A percentile compares a stretch with the other conserved stretches of the same genome.
These are phyloP conservation scores for Musa itinerans DNA, from an alignment of 176 grass and related monocot genomes.

Conservation along the genomic window DNA sequence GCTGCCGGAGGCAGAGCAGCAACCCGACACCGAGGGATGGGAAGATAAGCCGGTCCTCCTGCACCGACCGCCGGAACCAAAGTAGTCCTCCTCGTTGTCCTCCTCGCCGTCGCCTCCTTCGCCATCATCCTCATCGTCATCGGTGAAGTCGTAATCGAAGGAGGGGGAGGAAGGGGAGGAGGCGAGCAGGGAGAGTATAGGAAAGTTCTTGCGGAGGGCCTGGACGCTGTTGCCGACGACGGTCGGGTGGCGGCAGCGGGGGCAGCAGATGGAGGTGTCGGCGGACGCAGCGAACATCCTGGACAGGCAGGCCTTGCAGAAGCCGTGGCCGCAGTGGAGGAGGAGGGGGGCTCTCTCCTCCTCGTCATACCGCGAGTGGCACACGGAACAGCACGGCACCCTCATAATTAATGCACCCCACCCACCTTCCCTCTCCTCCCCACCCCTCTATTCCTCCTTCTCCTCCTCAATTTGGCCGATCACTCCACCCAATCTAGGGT, in stretches of 20 bases:
- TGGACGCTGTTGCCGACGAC: conserved; percentile 85
- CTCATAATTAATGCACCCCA: conserved; percentile 31
- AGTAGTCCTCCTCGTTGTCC: conserved; percentile 54
- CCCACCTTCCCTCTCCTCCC: background rate
- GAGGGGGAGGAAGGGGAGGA: conserved; percentile 57
- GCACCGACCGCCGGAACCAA: conserved; percentile 19
- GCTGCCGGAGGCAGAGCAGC: conserved; percentile 4
- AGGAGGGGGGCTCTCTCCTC: conserved; percentile 80
- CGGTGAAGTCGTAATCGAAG: conserved; percentile 40
- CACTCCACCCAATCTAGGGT: background rate
- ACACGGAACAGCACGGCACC: conserved; percentile 87
- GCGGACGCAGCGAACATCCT: conserved; percentile 62
- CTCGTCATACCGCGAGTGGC: conserved; percentile 80
- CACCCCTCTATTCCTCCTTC: background rate
- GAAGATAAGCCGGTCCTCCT: background rate
- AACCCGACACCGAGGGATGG: conserved; percentile 17
- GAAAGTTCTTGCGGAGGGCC: conserved; percentile 87
- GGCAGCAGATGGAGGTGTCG: conserved; percentile 56
- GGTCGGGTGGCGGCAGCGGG: conserved; percentile 83
- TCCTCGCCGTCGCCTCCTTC: conserved; percentile 18
- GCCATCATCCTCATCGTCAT: conserved; percentile 28
- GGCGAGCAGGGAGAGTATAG: conserved; percentile 75
- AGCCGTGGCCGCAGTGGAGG: conserved; percentile 95
- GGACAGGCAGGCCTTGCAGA: conserved; percentile 88
- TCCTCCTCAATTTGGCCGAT: background rate